Conservation (phyloP, 1,139 yeast species). For the Sugiyamaella castrensis region DNA sequence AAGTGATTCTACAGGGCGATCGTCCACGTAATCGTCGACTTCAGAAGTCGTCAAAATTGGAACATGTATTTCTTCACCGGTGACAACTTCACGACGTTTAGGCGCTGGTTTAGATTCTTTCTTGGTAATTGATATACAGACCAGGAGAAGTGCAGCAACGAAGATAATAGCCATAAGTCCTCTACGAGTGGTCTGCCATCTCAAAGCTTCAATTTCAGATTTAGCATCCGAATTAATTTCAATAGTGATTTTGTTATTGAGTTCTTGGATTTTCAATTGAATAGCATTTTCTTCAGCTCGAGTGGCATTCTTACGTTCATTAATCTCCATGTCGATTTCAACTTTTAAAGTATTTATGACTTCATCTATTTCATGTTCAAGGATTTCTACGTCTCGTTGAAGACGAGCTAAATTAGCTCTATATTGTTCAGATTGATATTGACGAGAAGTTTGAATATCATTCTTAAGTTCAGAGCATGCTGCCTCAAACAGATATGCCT, state of each 20-base stretch:
- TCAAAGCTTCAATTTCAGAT: slow-evolving; percentile 78
- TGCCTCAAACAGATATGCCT: slow-evolving; percentile 83
- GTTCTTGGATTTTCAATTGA: slow-evolving; percentile 72
- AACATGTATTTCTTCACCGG: slow-evolving; percentile 30
- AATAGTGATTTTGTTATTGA: slow-evolving; percentile 81
- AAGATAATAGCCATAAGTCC: slow-evolving; percentile 63
- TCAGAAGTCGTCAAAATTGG: slow-evolving; percentile 32
- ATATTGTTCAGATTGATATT: slow-evolving; percentile 64
- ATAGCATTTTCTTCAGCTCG: slow-evolving; percentile 70
- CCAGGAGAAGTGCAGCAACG: slow-evolving; percentile 49
- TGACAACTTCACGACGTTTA: slow-evolving; percentile 28
- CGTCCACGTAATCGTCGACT: slow-evolving; percentile 31
- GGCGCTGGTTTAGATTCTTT: slow-evolving; percentile 34
- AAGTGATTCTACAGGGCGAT: slow-evolving; percentile 28
- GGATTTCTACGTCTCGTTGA: slow-evolving; percentile 65
- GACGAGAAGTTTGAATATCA: slow-evolving; percentile 73
- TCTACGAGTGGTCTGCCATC: slow-evolving; percentile 93
- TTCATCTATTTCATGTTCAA: slow-evolving; percentile 76
- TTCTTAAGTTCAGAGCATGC: slow-evolving; percentile 85
- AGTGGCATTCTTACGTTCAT: slow-evolving; percentile 84
- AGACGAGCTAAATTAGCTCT: slow-evolving; percentile 65
- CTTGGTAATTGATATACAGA: slow-evolving; percentile 47
- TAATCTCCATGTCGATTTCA: slow-evolving; percentile 78
- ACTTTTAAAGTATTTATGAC: slow-evolving; percentile 63
- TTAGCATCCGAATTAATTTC: slow-evolving; percentile 78